Evolutionary conservation across 257 asterid species (phyloP).

Genomic region (Lycium barbarum): DNA sequence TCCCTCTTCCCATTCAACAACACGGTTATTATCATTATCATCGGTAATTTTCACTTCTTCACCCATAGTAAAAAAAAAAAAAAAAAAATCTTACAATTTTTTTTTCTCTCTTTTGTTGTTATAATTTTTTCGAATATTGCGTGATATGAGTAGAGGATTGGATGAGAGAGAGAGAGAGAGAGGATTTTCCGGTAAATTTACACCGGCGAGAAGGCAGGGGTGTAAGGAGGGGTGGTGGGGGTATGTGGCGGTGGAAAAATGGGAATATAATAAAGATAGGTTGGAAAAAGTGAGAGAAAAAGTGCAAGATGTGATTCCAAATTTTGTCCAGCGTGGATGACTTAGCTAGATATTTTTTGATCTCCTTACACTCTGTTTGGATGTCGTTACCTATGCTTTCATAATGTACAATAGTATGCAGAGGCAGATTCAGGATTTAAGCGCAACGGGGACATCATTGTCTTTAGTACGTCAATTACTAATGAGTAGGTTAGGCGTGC

Average conservation of each 20-base stretch:
- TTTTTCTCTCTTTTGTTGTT: neutral
- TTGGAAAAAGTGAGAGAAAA: conserved; percentile 43
- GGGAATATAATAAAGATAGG: conserved; percentile 34
- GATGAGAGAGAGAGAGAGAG: neutral
- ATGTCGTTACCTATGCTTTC: too few relatives aligned
- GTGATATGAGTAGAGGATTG: conserved; percentile 20
- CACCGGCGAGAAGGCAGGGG: neutral
- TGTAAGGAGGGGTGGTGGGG: conserved; percentile 2
- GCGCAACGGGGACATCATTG: too few relatives aligned
- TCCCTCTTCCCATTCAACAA: conserved; percentile 37
- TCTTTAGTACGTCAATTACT: too few relatives aligned
- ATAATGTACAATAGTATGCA: too few relatives aligned
- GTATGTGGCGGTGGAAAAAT: conserved; percentile 42
- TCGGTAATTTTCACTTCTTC: conserved; percentile 59
- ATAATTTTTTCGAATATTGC: neutral
- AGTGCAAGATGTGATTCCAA: conserved; percentile 64
- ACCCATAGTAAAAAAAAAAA: conserved; percentile 45
- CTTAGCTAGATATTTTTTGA: conserved; percentile 55
- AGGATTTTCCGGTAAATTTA: neutral
- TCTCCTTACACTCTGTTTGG: neutral
- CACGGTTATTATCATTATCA: conserved; percentile 33
- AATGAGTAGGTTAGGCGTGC: too few relatives aligned
- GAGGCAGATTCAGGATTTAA: too few relatives aligned
- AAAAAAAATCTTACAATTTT: neutral
- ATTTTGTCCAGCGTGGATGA: conserved; percentile 50